Evolutionary conservation across 2,329 filamentous ascomycete species (phyloP), one percentile per base, ranked within the genome.

Genomic region (Didymellaceae sp.): DNA sequence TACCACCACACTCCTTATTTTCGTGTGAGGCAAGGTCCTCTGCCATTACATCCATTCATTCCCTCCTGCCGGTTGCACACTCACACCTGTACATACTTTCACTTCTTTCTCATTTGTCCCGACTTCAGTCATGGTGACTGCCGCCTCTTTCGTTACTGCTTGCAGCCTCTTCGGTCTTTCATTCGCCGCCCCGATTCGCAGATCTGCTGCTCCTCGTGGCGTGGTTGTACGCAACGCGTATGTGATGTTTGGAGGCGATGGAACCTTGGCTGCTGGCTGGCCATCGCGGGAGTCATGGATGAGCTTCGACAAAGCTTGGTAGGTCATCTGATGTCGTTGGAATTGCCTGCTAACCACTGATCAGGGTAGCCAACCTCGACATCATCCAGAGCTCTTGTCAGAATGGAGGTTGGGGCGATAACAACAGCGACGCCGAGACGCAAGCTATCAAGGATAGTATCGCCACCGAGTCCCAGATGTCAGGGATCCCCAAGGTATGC

Each of bases 401-500:
- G 11, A 59, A 68, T 33, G 66, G 68, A 45, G 62, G 61, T 47
- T 58, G 49, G 49, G 66, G 66, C 43, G 66, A 65, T n/a, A 69
- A 77, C 62, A 71, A 77, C 58, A 67, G 65, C 17, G 62, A 66
- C 31, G 50, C 61, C 6, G 77, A 78, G 57, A 73, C 67, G 13
- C 55, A 63, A 18, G 62, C 71, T 38, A 68, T 79, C 52, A 70
- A 73, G 44, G 45, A 62, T 13, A 73, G 72, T 26, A 74, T 79
- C 55, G 47, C 67, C 17, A 34, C 55, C 73, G 20, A 65, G 72
- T 32, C 47, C 45, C 4, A 45, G 59, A 5, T 34, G 6, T 67
- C 70, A 6, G 65, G 66, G 28, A 62, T 80, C 8, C 70, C 75
- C 43, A 48, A 66, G 9, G 68, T 73, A 33, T 73, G 75, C 65